Percentiles rank a stretch among this genome's conserved stretches.
phyloP scores from a whole-genome alignment of 495 filamentous ascomycete genomes.

The Lasiosphaeris hirsuta region DNA sequence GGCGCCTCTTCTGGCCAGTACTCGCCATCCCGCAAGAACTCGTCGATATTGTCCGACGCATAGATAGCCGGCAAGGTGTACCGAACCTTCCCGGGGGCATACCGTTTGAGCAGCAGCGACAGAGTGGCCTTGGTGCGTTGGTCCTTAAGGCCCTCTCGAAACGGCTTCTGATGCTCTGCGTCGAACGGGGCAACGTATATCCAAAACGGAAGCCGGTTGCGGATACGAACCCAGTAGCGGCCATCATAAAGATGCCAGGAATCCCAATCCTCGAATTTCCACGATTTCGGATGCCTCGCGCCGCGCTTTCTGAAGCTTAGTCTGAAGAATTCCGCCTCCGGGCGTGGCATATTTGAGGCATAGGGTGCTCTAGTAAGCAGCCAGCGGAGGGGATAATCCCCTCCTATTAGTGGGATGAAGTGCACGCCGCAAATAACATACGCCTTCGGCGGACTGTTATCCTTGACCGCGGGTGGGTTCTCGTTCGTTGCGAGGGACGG shows the following conservation, averaged over 20 bases:
- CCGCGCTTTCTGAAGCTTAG: conserved; percentile 11
- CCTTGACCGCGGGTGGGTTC: conserved; percentile 5
- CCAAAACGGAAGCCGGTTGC: conserved; percentile 33
- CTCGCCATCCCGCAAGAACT: conserved; percentile 10
- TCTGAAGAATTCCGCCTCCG: conserved; percentile 11
- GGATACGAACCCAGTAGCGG: conserved; percentile 74
- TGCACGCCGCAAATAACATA: conserved; percentile 56
- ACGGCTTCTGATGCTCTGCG: conserved; percentile 43
- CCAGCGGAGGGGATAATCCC: conserved; percentile 29
- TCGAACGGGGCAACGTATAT: conserved; percentile 52
- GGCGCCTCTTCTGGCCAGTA: conserved; percentile 22
- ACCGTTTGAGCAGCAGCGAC: conserved; percentile 30
- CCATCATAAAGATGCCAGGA: conserved; percentile 68
- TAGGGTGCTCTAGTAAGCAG: conserved; percentile 40
- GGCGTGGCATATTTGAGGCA: conserved; percentile 26
- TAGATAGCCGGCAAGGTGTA: conserved; percentile 54
- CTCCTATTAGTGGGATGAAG: conserved; percentile 44
- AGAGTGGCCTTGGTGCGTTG: conserved; percentile 25
- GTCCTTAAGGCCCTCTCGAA: conserved; percentile 36
- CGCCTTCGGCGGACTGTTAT: conserved; percentile 26
- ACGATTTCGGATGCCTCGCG: not conserved
- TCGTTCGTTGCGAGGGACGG: conserved; percentile 21
- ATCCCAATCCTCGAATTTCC: conserved; percentile 25
- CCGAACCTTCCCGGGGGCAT: conserved; percentile 50
- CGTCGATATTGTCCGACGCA: conserved; percentile 22